Base-by-base conservation (phyloP, 805 yeast species). In the Sugiyamaella mastotermitis region DNA sequence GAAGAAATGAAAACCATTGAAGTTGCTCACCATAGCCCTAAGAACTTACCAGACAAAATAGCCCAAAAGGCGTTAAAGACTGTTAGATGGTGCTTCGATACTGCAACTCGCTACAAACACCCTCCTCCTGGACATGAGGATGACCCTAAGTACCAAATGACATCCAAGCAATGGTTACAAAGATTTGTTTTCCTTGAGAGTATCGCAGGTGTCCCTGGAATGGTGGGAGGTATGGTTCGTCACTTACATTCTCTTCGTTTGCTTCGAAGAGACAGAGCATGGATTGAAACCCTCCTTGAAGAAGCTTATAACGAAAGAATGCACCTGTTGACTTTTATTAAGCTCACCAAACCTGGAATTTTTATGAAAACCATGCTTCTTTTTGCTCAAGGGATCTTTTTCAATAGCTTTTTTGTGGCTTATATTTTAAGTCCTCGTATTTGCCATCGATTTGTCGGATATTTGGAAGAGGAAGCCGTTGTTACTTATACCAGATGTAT, bases 121-220 rank as follows among this genome's bases (percentile, higher is more conserved):
- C 79, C 83, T 3, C 58, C 53, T 18, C 65, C 66, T 9, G 66
- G 61, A 11, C 45, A 53, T 2, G 56, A 58, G 21, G 44, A 52
- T 18, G 44, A 57, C 22, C 59, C 62, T 31, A 52, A 56, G 31
- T 70, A 66, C 45, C 63, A 63, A 37, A 75, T 80, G 83, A 74
- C 80, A 4, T 72, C 71, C 18, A 66, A 63, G 37, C 74, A 76
- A 51, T 81, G 87, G 87, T 49, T 81, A 41, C 71, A 76, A 5
- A 57, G 65, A 37, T 60, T 72, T 40, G 72, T 81, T 26, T 78
- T 81, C 49, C 66, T 80, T 48, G 88, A 80, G 56, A 71, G 78
- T 43, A 68, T 81, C 40, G 88, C 88, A 3, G 87, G 85, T 6
- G 83, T 80, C n/a, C 88, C 88, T 1, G 87, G 88, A 8, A 73